Conservation (phyloP, 1,284 basidiomycete species). For the Inonotus hispidus region DNA sequence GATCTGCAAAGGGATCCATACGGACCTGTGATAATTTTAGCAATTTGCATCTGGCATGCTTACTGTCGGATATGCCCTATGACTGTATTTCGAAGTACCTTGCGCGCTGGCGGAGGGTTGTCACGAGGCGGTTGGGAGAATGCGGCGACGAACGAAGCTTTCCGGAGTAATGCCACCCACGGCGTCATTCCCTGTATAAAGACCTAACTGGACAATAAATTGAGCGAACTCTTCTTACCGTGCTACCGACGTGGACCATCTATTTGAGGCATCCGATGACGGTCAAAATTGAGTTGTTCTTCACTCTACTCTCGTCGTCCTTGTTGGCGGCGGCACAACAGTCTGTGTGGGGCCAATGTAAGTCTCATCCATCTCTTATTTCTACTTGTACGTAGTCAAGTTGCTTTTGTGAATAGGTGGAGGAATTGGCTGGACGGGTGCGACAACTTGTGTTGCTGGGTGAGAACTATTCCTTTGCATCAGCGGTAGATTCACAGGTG, state of each 20-base stretch:
- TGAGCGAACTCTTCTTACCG: not conserved
- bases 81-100: not conserved
- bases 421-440: constrained; percentile 37
- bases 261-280: not conserved
- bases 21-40: too few species aligned
- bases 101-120: not conserved
- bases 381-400: not conserved
- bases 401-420: constrained; percentile 26
- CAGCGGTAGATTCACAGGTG: constrained; percentile 9
- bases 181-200: constrained; percentile 41
- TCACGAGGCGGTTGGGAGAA: not conserved
- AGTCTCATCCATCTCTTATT: not conserved
- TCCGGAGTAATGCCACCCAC: not conserved
- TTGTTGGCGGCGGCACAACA: constrained; percentile 10
- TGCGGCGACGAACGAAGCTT: not conserved
- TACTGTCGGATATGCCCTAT: not conserved
- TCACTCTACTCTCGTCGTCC: not conserved
- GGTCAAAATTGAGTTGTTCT: not conserved
- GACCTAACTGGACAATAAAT: not conserved
- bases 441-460: constrained; percentile 37
- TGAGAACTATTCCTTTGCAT: constrained; percentile 26
- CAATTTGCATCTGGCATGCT: too few species aligned
- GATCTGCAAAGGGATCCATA: too few species aligned
- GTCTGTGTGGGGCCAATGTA: constrained; percentile 16
- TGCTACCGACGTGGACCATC: not conserved